Evolutionary conservation across 139 green algal species (phyloP).

Genomic region (Chlorella sp.): DNA sequence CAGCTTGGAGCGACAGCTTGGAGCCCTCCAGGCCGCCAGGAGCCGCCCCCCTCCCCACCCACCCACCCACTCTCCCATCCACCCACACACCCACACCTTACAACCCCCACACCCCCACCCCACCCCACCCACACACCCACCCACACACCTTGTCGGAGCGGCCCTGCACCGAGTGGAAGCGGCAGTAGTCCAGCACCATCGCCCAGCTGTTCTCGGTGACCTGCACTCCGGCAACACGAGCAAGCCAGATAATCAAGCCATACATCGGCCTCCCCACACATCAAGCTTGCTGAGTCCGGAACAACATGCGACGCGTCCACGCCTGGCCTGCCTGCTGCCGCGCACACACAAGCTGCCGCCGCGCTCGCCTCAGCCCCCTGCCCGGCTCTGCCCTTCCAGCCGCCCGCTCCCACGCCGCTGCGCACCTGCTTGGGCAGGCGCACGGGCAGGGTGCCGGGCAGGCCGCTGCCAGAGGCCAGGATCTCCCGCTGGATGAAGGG

Average conservation of each 20-base stretch:
- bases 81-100: background rate
- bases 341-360: background rate
- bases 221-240: constrained; percentile 17
- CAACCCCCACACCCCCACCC: background rate
- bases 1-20: background rate
- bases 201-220: constrained; percentile 41
- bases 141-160: constrained; percentile 63
- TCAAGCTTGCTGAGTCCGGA: background rate
- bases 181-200: constrained; percentile 63
- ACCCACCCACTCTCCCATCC: background rate
- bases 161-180: constrained; percentile 55
- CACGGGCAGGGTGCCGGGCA: constrained; percentile 38
- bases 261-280: background rate
- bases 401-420: background rate
- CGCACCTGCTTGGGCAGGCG: constrained; percentile 63
- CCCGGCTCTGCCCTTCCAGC: background rate
- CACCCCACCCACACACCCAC: background rate
- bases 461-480: constrained; percentile 40
- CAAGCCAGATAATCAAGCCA: background rate
- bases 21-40: background rate
- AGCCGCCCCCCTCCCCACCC: no score
- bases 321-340: background rate
- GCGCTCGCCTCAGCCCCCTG: background rate
- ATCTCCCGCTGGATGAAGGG: constrained; percentile 58
- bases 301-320: background rate